Base-by-base conservation (phyloP, 164 flowering plant genomes). In the Macadamia tetraphylla region DNA sequence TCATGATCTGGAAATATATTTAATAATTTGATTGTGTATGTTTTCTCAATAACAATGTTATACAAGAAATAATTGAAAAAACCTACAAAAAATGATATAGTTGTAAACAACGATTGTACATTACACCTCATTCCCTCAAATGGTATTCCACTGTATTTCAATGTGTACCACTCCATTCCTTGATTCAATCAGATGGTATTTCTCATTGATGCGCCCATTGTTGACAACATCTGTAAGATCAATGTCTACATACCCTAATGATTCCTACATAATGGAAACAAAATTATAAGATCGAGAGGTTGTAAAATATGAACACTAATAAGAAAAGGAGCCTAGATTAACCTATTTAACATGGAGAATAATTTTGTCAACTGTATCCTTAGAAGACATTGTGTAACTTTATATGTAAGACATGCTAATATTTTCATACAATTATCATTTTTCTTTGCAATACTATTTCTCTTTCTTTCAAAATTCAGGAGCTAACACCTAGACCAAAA, bases 191-290 rank as follows among this genome's bases (percentile, higher is more conserved):
- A 94, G 76, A 83, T 94, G 88, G 76, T 85, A 91, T 72, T 88
- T 88, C 71, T 87, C 73, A 55, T 91, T 94, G 74, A 91, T 87
- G 18, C 96, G 84, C 9, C 94, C 91, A 49, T 94, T 91, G 77
- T 83, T 76, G 77, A 94, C 89, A 11, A 90, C 93, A 74, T 94
- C 98, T 7, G 29, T 70, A 1, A 91, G 87, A 67, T 83, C 82
- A 53, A 94, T 88, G 6, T 88, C 90, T 30, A 94, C 92, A 67
- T 85, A 80, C 6, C 98, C 98, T 69, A 94, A 67, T n/a, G 88
- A 80, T 77, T 87, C 96, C 95, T 89, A 42, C 63, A 67, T 42
- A 29, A 68, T 9, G n/a, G 1, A 8, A 55, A 46, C 29, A 5
- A 49, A 13, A 18, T 44, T 56, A 15, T 35, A 23, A 57, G 59